These are phyloP conservation scores for Ustilago hordei DNA, from an alignment of 1,284 basidiomycete species.

Conservation along the genomic window DNA sequence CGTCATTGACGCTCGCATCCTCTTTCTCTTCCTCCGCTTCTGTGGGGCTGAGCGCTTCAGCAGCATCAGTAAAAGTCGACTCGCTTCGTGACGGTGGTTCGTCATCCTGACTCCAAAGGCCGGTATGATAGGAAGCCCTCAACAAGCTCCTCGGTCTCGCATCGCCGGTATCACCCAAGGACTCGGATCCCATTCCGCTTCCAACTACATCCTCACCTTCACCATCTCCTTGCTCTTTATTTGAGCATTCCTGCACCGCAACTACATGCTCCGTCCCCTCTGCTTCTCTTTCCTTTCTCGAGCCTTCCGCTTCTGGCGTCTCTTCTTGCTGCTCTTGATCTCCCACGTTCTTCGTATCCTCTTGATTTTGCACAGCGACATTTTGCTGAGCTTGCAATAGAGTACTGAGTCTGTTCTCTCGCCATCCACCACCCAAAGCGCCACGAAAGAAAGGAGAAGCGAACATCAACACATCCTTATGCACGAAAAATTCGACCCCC, in stretches of 20 bases:
- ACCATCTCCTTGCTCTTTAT: background rate
- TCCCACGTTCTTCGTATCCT: background rate
- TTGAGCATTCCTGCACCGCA: background rate
- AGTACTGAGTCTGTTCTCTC: slow-evolving; percentile 33
- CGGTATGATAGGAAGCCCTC: slow-evolving; percentile 47
- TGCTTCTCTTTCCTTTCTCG: too few species aligned
- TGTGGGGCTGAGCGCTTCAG: background rate
- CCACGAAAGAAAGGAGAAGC: slow-evolving; percentile 53
- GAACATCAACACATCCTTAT: slow-evolving; percentile 52
- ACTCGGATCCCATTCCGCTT: slow-evolving; percentile 6
- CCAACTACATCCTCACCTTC: background rate
- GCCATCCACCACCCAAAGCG: slow-evolving; percentile 50
- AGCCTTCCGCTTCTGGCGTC: too few species aligned
- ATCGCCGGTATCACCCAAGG: background rate
- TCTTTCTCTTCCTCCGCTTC: background rate
- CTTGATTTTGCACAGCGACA: background rate
- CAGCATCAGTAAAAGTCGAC: background rate
- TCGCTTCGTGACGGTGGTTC: slow-evolving; percentile 8
- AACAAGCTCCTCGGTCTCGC: slow-evolving; percentile 13
- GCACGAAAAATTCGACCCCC: slow-evolving; percentile 55
- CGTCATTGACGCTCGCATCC: slow-evolving; percentile 1
- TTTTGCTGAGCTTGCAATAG: background rate
- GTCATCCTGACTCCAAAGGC: slow-evolving; percentile 38
- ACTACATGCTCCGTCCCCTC: background rate
- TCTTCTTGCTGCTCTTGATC: background rate